A percentile compares a stretch with the other conserved stretches of the same genome.
Conservation (phyloP, 495 filamentous ascomycete genomes). For the Tuber umbilicatum region DNA sequence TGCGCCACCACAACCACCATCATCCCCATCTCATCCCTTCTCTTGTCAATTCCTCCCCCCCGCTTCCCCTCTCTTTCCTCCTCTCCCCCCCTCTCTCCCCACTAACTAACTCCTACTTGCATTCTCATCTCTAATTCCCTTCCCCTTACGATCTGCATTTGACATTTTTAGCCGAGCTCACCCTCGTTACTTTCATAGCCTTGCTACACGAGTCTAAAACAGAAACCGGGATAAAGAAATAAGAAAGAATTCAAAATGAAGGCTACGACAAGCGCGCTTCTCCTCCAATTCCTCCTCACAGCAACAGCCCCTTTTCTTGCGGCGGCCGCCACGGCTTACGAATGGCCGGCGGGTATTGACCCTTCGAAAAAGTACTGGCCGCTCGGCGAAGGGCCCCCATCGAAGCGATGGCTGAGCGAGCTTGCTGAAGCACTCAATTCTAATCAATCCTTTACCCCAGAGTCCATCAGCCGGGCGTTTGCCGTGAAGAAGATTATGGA, state of each 20-base stretch:
- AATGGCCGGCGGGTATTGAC: slow-evolving; percentile 26
- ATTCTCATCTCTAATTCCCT: neutral
- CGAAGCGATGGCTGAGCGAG: slow-evolving; percentile 30
- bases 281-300: slow-evolving; percentile 14
- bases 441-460: slow-evolving; percentile 21
- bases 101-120: neutral
- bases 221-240: neutral
- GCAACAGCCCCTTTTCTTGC: slow-evolving; percentile 9
- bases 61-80: neutral
- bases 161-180: neutral
- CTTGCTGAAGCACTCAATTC: slow-evolving; percentile 11
- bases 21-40: neutral
- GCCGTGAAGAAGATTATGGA: slow-evolving; percentile 72
- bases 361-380: slow-evolving; percentile 26
- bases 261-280: neutral
- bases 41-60: neutral
- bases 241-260: neutral
- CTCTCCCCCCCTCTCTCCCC: neutral
- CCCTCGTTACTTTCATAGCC: neutral
- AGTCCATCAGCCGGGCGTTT: slow-evolving; percentile 27
- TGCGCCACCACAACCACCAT: neutral
- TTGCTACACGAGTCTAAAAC: neutral
- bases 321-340: slow-evolving; percentile 12
- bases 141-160: neutral
- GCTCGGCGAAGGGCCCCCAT: slow-evolving; percentile 24